Evolutionary conservation across 2,329 filamentous ascomycete genomes (phyloP).

Genomic region (Colletotrichum tamarilloi): DNA sequence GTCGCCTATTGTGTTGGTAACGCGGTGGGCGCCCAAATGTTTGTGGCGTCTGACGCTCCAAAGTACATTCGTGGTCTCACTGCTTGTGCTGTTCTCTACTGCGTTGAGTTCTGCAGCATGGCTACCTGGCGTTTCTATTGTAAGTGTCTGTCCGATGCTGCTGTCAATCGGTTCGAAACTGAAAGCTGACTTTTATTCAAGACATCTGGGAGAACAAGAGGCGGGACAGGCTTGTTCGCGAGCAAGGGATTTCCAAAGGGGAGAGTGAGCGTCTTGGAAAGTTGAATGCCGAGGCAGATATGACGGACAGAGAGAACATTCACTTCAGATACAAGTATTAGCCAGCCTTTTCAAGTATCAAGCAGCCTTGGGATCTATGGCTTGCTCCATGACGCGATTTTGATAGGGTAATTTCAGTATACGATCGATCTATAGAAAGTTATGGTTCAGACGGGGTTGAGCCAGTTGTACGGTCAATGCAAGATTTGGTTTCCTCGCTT

Average conservation of each 20-base stretch:
- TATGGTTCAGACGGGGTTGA: not conserved
- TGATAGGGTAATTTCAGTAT: not conserved
- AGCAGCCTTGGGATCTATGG: not conserved
- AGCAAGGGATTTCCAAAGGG: constrained; percentile 40
- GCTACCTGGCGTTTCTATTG: constrained; percentile 42
- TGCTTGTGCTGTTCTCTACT: constrained; percentile 41
- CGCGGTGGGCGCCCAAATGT: constrained; percentile 38
- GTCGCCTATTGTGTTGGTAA: constrained; percentile 40
- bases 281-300: constrained; percentile 41
- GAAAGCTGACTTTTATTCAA: constrained; percentile 7
- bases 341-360: constrained; percentile 11
- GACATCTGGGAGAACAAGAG: constrained; percentile 43
- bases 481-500: not conserved
- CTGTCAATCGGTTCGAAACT: not conserved
- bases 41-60: constrained; percentile 31
- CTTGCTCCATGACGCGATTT: not conserved
- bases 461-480: not conserved
- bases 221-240: constrained; percentile 38
- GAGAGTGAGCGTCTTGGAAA: constrained; percentile 41
- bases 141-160: constrained; percentile 16
- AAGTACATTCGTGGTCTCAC: constrained; percentile 38
- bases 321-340: constrained; percentile 39
- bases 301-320: constrained; percentile 41
- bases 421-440: not conserved
- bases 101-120: constrained; percentile 41